Base-by-base conservation (phyloP, 768 basidiomycete genomes). In the Boletus bicolor region DNA sequence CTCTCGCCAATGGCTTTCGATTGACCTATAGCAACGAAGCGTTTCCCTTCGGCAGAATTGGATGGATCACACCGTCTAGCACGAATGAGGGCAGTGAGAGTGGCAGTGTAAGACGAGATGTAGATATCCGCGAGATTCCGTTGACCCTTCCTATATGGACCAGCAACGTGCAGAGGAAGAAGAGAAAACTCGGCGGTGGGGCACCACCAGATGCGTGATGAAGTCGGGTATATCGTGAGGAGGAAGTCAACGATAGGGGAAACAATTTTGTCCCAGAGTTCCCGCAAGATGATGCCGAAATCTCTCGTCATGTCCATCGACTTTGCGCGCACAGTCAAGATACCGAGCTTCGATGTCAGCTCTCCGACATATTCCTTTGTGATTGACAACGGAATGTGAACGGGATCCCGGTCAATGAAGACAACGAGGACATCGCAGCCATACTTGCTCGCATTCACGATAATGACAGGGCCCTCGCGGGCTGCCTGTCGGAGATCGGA, bases 161-260 rank as follows among this genome's bases (percentile, higher is more conserved):
- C 54, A 0, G 64, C 66, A 15, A 68, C 62, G 30, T 67, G 66
- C 4, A 68, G 19, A 2, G 62, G 68, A 7, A 65, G 36, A 2
- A 19, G 12, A 32, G 56, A 54, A 10, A 65, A 46, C 6, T 50
- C 30, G 7, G 54, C 42, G 0, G 60, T 57, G 1, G 60, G 60
- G 24, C 59, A 61, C 49, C 60, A 54, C 59, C 59, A 59, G 7
- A 51, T 42, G 14, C 39, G 38, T 1, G 49, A 44, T 17, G 21
- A 12, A 32, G 2, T 5, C 19, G 60, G 28, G 15, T 21, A 2
- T 2, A 10, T 7, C 6, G 8, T 21, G 14, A 7, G 39, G 4
- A 51, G 39, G 7, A 9, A 7, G 8, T 56, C 9, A 5, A 52
- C 44, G 0, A 68, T 30, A 7, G 64, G 62, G 15, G 37, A 34